A percentile compares a stretch with the other conserved stretches of the same genome.
Evolutionary conservation across 352 stramenopile genomes (phyloP).

Genomic region (Lagenidium giganteum): DNA sequence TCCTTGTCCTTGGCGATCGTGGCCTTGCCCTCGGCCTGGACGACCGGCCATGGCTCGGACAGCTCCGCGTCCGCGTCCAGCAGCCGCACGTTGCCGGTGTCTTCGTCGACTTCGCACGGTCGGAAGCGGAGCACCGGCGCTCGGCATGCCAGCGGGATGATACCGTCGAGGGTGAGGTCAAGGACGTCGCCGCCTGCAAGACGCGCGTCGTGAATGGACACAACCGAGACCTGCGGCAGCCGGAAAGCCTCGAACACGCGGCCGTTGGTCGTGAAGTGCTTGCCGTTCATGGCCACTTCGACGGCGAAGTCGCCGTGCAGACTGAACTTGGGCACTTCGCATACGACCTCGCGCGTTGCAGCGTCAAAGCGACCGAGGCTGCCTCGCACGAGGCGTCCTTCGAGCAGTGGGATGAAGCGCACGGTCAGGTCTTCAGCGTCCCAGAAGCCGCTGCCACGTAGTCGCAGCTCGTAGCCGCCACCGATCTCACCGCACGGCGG

Average conservation of each 20-base stretch:
- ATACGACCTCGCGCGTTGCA: constrained; percentile 43
- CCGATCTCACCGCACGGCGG: constrained; percentile 44
- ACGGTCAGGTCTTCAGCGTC: constrained; percentile 70
- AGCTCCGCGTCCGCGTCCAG: no score
- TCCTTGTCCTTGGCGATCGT: no score
- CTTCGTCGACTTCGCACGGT: no score
- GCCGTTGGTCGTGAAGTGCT: constrained; percentile 66
- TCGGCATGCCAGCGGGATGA: constrained; percentile 27
- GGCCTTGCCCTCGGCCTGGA: no score
- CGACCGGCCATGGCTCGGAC: no score
- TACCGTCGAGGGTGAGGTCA: constrained; percentile 28
- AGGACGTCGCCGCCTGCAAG: constrained; percentile 27
- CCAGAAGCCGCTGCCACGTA: constrained; percentile 77
- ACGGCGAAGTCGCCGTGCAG: constrained; percentile 53
- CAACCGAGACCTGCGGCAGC: constrained; percentile 23
- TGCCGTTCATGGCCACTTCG: constrained; percentile 78
- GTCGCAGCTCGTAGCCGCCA: constrained; percentile 51
- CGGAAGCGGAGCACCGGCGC: constrained; percentile 35
- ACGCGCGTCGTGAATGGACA: constrained; percentile 38
- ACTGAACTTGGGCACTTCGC: constrained; percentile 58
- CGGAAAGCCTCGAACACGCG: constrained; percentile 53
- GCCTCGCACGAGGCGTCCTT: constrained; percentile 45
- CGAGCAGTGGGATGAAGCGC: constrained; percentile 57
- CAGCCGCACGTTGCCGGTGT: no score
- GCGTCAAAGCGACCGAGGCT: constrained; percentile 36